Percentiles rank a stretch among this genome's conserved stretches.
Conservation (phyloP, 2,329 filamentous ascomycete genomes). For the Curvularia hawaiiensis region DNA sequence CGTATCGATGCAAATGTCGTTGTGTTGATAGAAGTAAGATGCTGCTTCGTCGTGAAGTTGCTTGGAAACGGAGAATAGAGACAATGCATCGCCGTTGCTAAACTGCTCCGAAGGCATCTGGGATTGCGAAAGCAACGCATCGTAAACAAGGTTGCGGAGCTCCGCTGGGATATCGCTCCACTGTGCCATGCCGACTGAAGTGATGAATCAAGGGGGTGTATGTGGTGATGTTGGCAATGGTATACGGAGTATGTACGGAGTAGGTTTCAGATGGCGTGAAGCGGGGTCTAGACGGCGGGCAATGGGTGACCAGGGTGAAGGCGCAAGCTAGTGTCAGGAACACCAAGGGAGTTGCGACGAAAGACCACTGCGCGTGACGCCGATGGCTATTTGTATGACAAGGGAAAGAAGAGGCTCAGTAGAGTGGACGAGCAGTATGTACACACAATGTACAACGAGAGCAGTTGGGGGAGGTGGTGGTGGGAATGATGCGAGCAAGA, state of each 20-base stretch:
- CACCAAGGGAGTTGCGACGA: background rate
- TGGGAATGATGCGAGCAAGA: background rate
- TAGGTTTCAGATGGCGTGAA: constrained; percentile 1
- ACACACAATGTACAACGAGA: background rate
- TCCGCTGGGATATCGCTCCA: constrained; percentile 24
- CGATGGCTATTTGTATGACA: background rate
- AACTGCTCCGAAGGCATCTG: background rate
- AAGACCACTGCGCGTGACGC: background rate
- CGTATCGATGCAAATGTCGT: constrained; percentile 11
- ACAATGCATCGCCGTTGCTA: constrained; percentile 6
- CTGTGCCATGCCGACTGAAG: constrained; percentile 11
- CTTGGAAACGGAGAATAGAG: constrained; percentile 23
- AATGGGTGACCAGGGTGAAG: constrained; percentile 4
- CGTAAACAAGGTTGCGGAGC: constrained; percentile 28
- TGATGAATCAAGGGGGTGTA: background rate
- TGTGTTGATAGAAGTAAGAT: constrained; percentile 31
- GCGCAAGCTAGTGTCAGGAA: constrained; percentile 7
- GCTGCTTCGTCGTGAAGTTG: constrained; percentile 25
- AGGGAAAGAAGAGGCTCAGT: background rate
- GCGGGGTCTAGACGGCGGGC: background rate
- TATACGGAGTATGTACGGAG: too few species aligned
- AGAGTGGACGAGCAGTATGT: background rate
- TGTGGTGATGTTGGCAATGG: background rate
- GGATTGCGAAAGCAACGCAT: constrained; percentile 9
- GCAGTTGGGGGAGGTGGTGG: background rate